Conservation (phyloP, 768 basidiomycete genomes). For the Serendipita vermifera region DNA sequence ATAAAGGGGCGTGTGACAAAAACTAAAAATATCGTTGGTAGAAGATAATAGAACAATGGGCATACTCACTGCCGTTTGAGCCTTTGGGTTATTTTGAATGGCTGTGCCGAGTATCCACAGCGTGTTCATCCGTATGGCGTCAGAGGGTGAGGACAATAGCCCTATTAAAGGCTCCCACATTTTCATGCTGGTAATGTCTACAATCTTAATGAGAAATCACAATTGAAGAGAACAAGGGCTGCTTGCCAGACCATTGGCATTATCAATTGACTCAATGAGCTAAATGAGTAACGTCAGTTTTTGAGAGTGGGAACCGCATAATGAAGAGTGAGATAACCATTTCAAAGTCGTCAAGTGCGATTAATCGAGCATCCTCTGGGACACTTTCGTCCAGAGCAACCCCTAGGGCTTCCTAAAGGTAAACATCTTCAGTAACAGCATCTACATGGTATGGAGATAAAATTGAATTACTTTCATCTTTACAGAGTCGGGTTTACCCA, state of each 20-base stretch:
- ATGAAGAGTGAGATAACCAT: too few relatives aligned
- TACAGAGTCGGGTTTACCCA: conserved; percentile 71
- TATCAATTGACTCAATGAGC: conserved; percentile 82
- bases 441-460: background rate
- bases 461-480: conserved; percentile 45
- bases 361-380: conserved; percentile 45
- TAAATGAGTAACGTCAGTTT: conserved; percentile 21
- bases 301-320: too few relatives aligned
- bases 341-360: conserved; percentile 72
- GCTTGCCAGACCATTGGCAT: conserved; percentile 56
- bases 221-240: conserved; percentile 1
- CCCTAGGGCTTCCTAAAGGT: conserved; percentile 43
- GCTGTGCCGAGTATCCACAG: conserved; percentile 87
- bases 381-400: conserved; percentile 44
- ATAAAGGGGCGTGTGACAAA: conserved; percentile 43
- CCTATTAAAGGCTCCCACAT: conserved; percentile 68
- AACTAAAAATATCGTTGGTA: background rate
- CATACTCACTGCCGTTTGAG: conserved; percentile 55
- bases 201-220: background rate
- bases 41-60: background rate
- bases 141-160: conserved; percentile 45
- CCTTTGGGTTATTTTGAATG: conserved; percentile 76
- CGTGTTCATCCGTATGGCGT: conserved; percentile 50
- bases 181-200: conserved; percentile 61
- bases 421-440: conserved; percentile 15